Conservation (phyloP, 495 filamentous ascomycete species). For the Astrothelium macrocarpum region DNA sequence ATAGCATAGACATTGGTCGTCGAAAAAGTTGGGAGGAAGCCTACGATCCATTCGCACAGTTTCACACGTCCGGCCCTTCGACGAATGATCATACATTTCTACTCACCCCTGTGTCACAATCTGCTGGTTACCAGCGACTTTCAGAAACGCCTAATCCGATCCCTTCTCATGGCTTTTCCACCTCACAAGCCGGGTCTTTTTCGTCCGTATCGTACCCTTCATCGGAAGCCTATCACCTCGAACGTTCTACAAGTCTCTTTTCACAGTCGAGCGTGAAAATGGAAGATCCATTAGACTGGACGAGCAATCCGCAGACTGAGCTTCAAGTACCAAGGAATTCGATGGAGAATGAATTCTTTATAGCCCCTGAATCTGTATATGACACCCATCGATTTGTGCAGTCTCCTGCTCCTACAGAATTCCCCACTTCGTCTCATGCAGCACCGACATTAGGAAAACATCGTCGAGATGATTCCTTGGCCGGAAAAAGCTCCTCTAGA, state of each 20-base stretch:
- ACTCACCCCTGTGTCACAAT: not conserved
- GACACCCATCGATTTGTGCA: not conserved
- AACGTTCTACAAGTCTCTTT: not conserved
- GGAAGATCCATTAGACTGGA: conserved; percentile 7
- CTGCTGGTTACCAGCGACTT: not conserved
- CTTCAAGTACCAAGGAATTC: not conserved
- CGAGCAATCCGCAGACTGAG: not conserved
- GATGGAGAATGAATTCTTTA: not conserved
- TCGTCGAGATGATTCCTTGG: not conserved
- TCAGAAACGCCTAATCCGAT: not conserved
- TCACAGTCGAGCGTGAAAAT: conserved; percentile 11
- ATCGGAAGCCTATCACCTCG: not conserved
- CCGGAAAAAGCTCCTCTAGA: not conserved
- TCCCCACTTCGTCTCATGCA: not conserved
- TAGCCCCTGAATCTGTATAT: not conserved
- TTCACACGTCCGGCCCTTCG: not conserved
- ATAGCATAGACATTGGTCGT: not conserved
- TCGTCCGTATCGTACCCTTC: not conserved
- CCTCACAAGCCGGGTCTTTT: not conserved
- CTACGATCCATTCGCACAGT: conserved; percentile 1
- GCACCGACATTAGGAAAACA: not conserved
- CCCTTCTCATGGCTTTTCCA: not conserved
- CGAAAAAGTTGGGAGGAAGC: conserved; percentile 1
- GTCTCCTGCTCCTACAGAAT: not conserved
- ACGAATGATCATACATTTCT: not conserved